A percentile compares a stretch with the other conserved stretches of the same genome.
These are phyloP conservation scores for Podospora pseudoanserina DNA, from an alignment of 495 filamentous ascomycete species.

Conservation along the genomic window DNA sequence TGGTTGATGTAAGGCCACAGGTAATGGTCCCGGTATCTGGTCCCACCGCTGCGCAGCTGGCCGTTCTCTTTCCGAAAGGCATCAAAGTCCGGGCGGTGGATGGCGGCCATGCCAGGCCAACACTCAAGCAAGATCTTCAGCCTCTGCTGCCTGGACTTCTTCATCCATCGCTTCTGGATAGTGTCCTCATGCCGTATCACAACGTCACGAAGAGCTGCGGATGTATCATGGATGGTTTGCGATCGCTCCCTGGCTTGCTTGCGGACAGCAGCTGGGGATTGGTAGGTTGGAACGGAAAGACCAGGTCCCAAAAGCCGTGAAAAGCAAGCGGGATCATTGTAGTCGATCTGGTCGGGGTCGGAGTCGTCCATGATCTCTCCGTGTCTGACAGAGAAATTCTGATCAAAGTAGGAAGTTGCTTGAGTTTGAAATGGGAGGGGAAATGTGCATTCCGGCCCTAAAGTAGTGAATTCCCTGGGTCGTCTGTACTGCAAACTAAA, in stretches of 20 bases:
- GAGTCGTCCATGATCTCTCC: too few species aligned
- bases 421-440: too few species aligned
- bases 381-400: too few species aligned
- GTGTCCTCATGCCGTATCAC: slow-evolving; percentile 44
- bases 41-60: slow-evolving; percentile 8
- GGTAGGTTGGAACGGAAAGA: neutral
- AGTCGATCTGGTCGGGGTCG: too few species aligned
- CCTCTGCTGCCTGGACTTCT: slow-evolving; percentile 43
- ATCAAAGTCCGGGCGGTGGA: slow-evolving; percentile 51
- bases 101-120: slow-evolving; percentile 48
- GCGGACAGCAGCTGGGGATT: neutral
- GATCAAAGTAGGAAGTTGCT: too few species aligned
- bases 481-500: too few species aligned
- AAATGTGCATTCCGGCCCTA: too few species aligned
- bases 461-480: too few species aligned
- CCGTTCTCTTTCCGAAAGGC: slow-evolving; percentile 33
- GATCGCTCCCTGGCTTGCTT: neutral
- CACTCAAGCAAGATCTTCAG: slow-evolving; percentile 38
- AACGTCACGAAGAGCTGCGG: slow-evolving; percentile 15
- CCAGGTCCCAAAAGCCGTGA: too few species aligned
- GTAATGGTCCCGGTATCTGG: slow-evolving; percentile 26
- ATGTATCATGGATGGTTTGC: neutral
- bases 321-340: too few species aligned
- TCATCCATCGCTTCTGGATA: slow-evolving; percentile 49
- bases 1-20: slow-evolving; percentile 57